A percentile compares a stretch with the other conserved stretches of the same genome.
Conservation (phyloP, 2,329 filamentous ascomycete genomes). For the Calonectria crousiana region DNA sequence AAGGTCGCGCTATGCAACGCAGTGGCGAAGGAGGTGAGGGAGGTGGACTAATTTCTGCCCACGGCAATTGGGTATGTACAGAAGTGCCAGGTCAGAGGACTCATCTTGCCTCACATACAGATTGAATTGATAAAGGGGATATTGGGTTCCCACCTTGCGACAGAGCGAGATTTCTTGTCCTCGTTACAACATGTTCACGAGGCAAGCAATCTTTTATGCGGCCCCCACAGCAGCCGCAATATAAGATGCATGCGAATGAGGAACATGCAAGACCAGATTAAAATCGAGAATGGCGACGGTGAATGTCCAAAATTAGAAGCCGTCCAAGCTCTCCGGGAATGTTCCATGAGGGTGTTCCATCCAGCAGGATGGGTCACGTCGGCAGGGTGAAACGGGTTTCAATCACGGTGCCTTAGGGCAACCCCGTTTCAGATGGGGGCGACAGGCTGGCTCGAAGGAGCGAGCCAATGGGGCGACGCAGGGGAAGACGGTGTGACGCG, state of each 20-base stretch:
- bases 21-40: conserved; percentile 64
- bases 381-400: conserved; percentile 43
- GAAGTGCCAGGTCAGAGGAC: not conserved
- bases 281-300: conserved; percentile 13
- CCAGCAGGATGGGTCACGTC: conserved; percentile 35
- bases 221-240: conserved; percentile 20
- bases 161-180: conserved; percentile 10
- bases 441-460: conserved; percentile 31
- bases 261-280: conserved; percentile 14
- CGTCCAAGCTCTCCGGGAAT: conserved; percentile 33
- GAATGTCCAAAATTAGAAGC: conserved; percentile 42
- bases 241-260: conserved; percentile 30
- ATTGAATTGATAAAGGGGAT: conserved; percentile 18
- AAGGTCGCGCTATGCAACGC: conserved; percentile 84
- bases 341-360: conserved; percentile 36
- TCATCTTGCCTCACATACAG: conserved; percentile 29
- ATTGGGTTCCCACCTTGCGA: conserved; percentile 22
- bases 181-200: conserved; percentile 27
- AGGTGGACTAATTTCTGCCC: conserved; percentile 50
- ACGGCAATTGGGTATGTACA: conserved; percentile 12
- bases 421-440: conserved; percentile 42
- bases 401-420: conserved; percentile 36
- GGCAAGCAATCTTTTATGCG: conserved; percentile 11
- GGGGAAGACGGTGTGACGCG: conserved; percentile 43
- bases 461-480: conserved; percentile 37